These are phyloP conservation scores for Spironucleus salmonicida DNA, from an alignment of 208 protist genomes.

Conservation along the genomic window DNA sequence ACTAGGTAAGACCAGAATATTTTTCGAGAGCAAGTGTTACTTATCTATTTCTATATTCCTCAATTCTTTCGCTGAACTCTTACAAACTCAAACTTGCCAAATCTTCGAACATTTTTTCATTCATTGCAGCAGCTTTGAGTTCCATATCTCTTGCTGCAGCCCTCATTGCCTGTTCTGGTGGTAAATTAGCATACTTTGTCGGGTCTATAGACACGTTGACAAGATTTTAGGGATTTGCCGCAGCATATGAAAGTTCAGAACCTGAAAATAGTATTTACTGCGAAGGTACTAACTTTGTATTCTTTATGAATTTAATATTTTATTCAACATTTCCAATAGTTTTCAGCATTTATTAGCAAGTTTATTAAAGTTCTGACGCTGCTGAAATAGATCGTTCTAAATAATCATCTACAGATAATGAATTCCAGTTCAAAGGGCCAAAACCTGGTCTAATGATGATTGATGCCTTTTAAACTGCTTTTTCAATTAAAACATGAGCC, in stretches of 20 bases:
- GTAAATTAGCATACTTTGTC: too few relatives aligned
- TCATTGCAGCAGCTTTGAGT: neutral
- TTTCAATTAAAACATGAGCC: neutral
- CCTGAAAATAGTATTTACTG: neutral
- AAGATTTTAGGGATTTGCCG: neutral
- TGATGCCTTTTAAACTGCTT: neutral
- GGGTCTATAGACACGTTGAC: too few relatives aligned
- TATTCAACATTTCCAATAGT: neutral
- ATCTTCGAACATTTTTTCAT: neutral
- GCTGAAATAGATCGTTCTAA: neutral
- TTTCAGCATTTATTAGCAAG: neutral
- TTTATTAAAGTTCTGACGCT: neutral
- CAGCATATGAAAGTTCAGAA: neutral
- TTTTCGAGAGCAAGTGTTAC: conserved; percentile 6
- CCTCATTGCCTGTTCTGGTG: too few relatives aligned
- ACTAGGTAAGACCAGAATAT: neutral
- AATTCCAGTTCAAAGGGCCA: conserved; percentile 29
- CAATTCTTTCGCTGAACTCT: conserved; percentile 1
- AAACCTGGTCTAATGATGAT: neutral
- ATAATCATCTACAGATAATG: conserved; percentile 8
- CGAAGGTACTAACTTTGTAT: neutral
- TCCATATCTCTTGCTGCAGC: neutral
- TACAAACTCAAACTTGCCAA: neutral
- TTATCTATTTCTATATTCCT: neutral
- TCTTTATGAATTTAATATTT: neutral